Conservation (phyloP, 768 basidiomycete genomes). For the Naganishia vishniacii region DNA sequence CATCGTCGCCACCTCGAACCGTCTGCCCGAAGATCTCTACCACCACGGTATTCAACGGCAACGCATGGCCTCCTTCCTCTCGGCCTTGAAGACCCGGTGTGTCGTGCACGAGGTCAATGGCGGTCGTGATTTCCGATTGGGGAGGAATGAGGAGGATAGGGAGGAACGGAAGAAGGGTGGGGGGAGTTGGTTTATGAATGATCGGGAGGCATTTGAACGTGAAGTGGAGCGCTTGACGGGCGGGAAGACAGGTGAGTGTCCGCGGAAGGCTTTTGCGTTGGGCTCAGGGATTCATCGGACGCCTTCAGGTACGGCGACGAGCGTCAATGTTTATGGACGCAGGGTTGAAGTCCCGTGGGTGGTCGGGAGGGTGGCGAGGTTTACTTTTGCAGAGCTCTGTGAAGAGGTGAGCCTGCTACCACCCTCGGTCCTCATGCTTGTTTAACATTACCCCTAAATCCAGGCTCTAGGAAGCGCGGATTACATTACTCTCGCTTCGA, state of each 20-base stretch:
- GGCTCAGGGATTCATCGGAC: background rate
- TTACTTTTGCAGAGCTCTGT: slow-evolving; percentile 56
- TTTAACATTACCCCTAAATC: too few species aligned
- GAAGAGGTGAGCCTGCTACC: slow-evolving; percentile 55
- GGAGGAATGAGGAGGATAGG: slow-evolving; percentile 28
- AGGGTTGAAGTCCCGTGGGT: slow-evolving; percentile 53
- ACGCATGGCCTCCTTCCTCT: slow-evolving; percentile 58
- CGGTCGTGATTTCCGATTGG: slow-evolving; percentile 54
- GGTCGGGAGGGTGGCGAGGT: slow-evolving; percentile 50
- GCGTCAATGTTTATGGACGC: slow-evolving; percentile 55
- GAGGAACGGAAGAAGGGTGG: slow-evolving; percentile 29
- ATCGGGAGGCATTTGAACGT: slow-evolving; percentile 31
- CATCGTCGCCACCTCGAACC: slow-evolving; percentile 53
- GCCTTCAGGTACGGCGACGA: slow-evolving; percentile 27
- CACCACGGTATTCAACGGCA: slow-evolving; percentile 59
- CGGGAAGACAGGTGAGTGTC: slow-evolving; percentile 14
- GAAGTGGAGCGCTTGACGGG: slow-evolving; percentile 4
- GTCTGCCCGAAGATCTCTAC: slow-evolving; percentile 58
- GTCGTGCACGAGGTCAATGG: slow-evolving; percentile 54
- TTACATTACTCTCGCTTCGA: slow-evolving; percentile 57
- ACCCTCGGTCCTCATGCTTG: too few species aligned
- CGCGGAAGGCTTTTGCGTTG: background rate
- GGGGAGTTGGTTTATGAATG: slow-evolving; percentile 32
- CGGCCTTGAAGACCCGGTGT: slow-evolving; percentile 56
- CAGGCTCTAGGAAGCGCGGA: slow-evolving; percentile 58